Percentiles rank a stretch among this genome's conserved stretches.
Conservation (phyloP, 2,329 filamentous ascomycete species). For the Fusarium verrucosum region DNA sequence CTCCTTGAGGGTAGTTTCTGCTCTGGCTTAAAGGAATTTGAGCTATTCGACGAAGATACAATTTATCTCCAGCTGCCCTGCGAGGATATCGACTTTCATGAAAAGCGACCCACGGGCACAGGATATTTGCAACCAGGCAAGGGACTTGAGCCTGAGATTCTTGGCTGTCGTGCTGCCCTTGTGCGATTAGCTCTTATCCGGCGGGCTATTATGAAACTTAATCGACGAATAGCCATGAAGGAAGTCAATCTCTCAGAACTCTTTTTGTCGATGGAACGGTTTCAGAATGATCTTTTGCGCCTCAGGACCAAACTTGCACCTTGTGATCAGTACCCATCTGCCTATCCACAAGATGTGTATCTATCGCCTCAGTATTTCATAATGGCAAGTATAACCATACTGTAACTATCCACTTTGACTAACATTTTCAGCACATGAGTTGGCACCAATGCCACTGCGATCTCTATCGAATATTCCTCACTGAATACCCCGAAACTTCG, state of each 20-base stretch:
- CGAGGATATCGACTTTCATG: slow-evolving; percentile 39
- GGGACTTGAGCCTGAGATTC: slow-evolving; percentile 38
- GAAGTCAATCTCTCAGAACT: slow-evolving; percentile 40
- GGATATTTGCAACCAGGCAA: slow-evolving; percentile 42
- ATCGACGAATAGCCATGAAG: slow-evolving; percentile 40
- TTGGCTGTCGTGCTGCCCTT: slow-evolving; percentile 39
- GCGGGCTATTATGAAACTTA: slow-evolving; percentile 38
- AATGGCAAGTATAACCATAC: slow-evolving; percentile 20
- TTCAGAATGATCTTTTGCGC: slow-evolving; percentile 43
- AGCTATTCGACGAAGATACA: slow-evolving; percentile 40
- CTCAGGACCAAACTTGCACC: slow-evolving; percentile 35
- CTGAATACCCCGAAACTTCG: slow-evolving; percentile 53
- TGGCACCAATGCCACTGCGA: slow-evolving; percentile 57
- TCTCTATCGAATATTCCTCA: slow-evolving; percentile 55
- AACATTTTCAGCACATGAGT: slow-evolving; percentile 37
- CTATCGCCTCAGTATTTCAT: slow-evolving; percentile 36
- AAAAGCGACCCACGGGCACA: slow-evolving; percentile 33
- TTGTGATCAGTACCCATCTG: slow-evolving; percentile 34
- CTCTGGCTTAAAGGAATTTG: slow-evolving; percentile 42
- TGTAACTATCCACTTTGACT: not conserved
- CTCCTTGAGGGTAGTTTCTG: slow-evolving; percentile 44
- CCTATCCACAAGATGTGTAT: slow-evolving; percentile 27
- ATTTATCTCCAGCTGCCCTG: slow-evolving; percentile 42
- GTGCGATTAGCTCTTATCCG: slow-evolving; percentile 39
- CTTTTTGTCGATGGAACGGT: slow-evolving; percentile 39